Percentiles rank a stretch among this genome's conserved stretches.
Conservation (phyloP, 177 flowering plant genomes). For the Vitis hybrid region DNA sequence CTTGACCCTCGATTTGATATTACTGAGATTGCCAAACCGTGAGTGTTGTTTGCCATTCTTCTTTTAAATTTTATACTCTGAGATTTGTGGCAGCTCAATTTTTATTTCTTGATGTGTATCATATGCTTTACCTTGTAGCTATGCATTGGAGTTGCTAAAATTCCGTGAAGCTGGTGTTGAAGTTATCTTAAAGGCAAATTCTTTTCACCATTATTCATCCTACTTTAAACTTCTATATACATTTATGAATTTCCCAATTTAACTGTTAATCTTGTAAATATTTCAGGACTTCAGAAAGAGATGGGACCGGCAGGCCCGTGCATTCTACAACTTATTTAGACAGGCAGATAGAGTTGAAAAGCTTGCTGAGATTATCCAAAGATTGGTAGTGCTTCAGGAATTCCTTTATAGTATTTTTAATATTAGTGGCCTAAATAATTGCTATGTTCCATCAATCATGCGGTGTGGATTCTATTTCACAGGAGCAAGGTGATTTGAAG, state of each 20-base stretch:
- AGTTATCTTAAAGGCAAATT: constrained; percentile 73
- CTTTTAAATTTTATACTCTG: background rate
- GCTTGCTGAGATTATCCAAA: constrained; percentile 79
- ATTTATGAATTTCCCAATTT: background rate
- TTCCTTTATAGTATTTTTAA: background rate
- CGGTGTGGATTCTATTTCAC: constrained; percentile 5
- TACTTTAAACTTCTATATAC: background rate
- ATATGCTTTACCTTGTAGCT: constrained; percentile 41
- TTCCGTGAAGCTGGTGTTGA: constrained; percentile 97
- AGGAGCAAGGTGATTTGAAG: constrained; percentile 99
- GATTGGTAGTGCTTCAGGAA: constrained; percentile 56
- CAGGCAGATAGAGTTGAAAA: constrained; percentile 95
- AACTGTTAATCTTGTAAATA: constrained; percentile 7
- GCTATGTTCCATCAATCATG: constrained; percentile 2
- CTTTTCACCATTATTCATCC: constrained; percentile 9
- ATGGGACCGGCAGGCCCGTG: constrained; percentile 90
- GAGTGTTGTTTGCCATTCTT: constrained; percentile 29
- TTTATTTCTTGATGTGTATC: constrained; percentile 13
- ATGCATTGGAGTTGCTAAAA: constrained; percentile 88
- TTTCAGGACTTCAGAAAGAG: constrained; percentile 82
- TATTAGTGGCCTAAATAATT: background rate
- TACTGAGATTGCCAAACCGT: constrained; percentile 99
- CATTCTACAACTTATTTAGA: constrained; percentile 91
- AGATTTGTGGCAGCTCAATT: background rate
- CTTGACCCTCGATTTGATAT: constrained; percentile 98